Conservation (phyloP, 1,139 yeast genomes). For the Kodamaea sp. region DNA sequence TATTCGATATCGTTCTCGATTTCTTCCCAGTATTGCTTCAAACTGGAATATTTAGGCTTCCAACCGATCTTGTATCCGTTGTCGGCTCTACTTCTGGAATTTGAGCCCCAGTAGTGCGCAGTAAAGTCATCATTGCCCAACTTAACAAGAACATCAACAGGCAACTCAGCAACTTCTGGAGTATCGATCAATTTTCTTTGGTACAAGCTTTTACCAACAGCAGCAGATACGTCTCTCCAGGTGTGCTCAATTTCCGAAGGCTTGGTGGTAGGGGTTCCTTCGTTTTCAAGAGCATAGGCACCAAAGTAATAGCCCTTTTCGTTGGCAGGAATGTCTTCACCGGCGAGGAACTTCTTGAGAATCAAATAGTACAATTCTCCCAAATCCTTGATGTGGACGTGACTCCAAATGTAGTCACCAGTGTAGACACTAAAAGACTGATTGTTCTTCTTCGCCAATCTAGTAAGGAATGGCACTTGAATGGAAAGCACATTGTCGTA, state of each 20-base stretch:
- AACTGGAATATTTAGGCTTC: slow-evolving; percentile 21
- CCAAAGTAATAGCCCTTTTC: slow-evolving; percentile 40
- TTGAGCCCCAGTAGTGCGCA: slow-evolving; percentile 32
- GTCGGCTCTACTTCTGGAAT: slow-evolving; percentile 32
- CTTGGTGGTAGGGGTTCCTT: slow-evolving; percentile 16
- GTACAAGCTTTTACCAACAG: slow-evolving; percentile 21
- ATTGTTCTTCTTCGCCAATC: slow-evolving; percentile 21
- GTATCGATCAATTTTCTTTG: slow-evolving; percentile 16
- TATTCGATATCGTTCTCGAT: slow-evolving; percentile 20
- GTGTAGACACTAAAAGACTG: slow-evolving; percentile 32
- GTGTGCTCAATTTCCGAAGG: slow-evolving; percentile 27
- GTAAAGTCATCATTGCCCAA: slow-evolving; percentile 19
- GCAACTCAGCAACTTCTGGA: slow-evolving; percentile 19
- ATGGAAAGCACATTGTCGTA: slow-evolving; percentile 31
- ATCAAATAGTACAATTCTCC: slow-evolving; percentile 33
- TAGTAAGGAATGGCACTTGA: slow-evolving; percentile 34
- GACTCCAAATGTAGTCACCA: slow-evolving; percentile 40
- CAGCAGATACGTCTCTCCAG: slow-evolving; percentile 33
- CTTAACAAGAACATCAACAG: slow-evolving; percentile 17
- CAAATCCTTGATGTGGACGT: slow-evolving; percentile 38
- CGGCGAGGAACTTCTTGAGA: slow-evolving; percentile 21
- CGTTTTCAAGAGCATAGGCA: slow-evolving; percentile 20
- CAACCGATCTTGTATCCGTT: slow-evolving; percentile 27
- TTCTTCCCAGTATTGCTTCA: slow-evolving; percentile 19
- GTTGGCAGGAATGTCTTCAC: slow-evolving; percentile 30